Evolutionary conservation across 202 grass and related monocot species (phyloP), one percentile per base, ranked within the genome.

Genomic region (Zoysia matrella): DNA sequence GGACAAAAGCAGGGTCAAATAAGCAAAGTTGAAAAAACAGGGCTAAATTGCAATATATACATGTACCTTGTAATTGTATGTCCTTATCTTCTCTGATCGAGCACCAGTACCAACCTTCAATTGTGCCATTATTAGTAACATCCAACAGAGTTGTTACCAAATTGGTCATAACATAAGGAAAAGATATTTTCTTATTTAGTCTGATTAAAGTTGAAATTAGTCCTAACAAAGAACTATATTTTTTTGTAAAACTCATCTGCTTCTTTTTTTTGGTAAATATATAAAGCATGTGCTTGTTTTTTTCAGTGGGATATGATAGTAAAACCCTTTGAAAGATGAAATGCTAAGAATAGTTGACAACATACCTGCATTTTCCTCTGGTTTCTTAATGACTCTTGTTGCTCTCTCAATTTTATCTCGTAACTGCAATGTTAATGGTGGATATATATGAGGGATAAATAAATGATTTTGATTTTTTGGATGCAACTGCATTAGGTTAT

Each of bases 11-110:
- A 0, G 22, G 0, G 22, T 22, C 22, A 22, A 22, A 22, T 22
- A 22, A 0, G 22, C 22, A 22, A 22, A 22, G 22, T 22, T 22
- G 22, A 22, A 22, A 22, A 22, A 22, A 22, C 22, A 22, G 22
- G 22, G 22, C 22, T 22, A 22, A 22, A 22, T 22, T 22, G 22
- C 22, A 13, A 62, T 22, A 80, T 6, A 61, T 83, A 52, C 56
- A 9, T 90, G 30, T 36, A 98, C 95, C 95, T 93, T 98, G 72
- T 91, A 98, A 80, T 98, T 93, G 87, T 98, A 98, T 15, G 92
- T 98, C 80, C 95, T 88, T 82, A 93, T 98, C 83, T 98, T 98
- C 83, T 95, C 95, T 54, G 90, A 82, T 47, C 95, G 90, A 86
- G 90, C 87, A 81, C 95, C 95, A 54, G 92, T 93, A 61, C 95